These are phyloP conservation scores for Yamadazyma conglobata DNA, from an alignment of 1,139 yeast species.

Conservation along the genomic window DNA sequence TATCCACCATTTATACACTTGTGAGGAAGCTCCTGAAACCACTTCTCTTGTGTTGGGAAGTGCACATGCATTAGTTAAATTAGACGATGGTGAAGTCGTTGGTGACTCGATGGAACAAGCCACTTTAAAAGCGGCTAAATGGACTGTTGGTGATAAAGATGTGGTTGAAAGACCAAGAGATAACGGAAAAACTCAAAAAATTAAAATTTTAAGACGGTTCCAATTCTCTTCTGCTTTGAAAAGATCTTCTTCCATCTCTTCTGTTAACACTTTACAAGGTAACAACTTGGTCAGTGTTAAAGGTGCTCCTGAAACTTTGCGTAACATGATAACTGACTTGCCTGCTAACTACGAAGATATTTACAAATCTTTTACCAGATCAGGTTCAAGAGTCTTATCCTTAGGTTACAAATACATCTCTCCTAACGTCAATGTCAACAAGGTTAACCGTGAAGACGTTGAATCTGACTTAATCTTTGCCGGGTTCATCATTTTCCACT, in stretches of 20 bases:
- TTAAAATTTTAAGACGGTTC: slow-evolving; percentile 85
- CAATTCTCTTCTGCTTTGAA: slow-evolving; percentile 95
- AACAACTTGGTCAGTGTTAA: slow-evolving; percentile 81
- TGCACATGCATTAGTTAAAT: slow-evolving; percentile 90
- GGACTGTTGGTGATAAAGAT: slow-evolving; percentile 80
- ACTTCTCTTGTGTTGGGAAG: slow-evolving; percentile 82
- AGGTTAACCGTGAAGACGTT: slow-evolving; percentile 66
- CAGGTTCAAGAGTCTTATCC: slow-evolving; percentile 96
- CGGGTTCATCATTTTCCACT: slow-evolving; percentile 94
- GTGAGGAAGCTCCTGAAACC: slow-evolving; percentile 58
- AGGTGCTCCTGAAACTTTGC: slow-evolving; percentile 99
- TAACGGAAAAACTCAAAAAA: slow-evolving; percentile 46
- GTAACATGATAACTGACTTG: slow-evolving; percentile 64
- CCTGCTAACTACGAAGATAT: slow-evolving; percentile 83
- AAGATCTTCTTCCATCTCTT: slow-evolving; percentile 90
- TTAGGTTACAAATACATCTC: slow-evolving; percentile 79
- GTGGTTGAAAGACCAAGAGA: slow-evolving; percentile 44
- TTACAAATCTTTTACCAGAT: slow-evolving; percentile 86
- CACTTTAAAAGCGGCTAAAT: slow-evolving; percentile 81
- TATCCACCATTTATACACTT: slow-evolving; percentile 54
- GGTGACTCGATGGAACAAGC: slow-evolving; percentile 99
- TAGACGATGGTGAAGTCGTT: slow-evolving; percentile 95
- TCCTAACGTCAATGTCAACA: slow-evolving; percentile 44
- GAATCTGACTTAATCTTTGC: slow-evolving; percentile 77
- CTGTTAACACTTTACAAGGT: slow-evolving; percentile 44